Evolutionary conservation across 2,329 filamentous ascomycete genomes (phyloP).

Genomic region (Celoporthe dispersa): DNA sequence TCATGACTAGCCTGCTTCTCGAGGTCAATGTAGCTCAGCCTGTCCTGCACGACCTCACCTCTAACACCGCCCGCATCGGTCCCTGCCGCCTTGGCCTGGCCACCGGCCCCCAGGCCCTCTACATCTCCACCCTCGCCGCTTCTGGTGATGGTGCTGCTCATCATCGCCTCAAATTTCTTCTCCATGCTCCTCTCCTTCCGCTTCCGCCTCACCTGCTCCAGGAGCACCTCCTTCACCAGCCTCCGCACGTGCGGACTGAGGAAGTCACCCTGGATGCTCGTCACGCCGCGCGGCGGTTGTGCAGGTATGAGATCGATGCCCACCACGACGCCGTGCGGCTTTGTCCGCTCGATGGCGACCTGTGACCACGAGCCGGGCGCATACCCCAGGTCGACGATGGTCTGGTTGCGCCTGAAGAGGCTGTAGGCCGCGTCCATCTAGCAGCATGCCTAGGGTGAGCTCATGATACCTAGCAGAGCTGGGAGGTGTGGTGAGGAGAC

Average conservation of each 20-base stretch:
- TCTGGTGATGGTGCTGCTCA: slow-evolving; percentile 28
- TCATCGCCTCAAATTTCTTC: slow-evolving; percentile 5
- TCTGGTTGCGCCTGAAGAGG: slow-evolving; percentile 80
- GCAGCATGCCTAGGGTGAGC: background rate
- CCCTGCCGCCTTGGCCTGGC: slow-evolving; percentile 32
- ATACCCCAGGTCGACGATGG: slow-evolving; percentile 87
- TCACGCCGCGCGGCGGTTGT: slow-evolving; percentile 88
- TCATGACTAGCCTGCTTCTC: slow-evolving; percentile 50
- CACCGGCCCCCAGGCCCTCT: slow-evolving; percentile 29
- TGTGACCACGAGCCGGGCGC: slow-evolving; percentile 77
- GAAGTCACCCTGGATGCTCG: slow-evolving; percentile 94
- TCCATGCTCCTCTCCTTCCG: slow-evolving; percentile 31
- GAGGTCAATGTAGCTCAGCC: slow-evolving; percentile 68
- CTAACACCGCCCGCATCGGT: slow-evolving; percentile 29
- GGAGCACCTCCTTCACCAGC: slow-evolving; percentile 77
- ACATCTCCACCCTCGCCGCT: slow-evolving; percentile 4
- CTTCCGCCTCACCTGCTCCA: slow-evolving; percentile 58
- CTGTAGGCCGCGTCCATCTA: slow-evolving; percentile 83
- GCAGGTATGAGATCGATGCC: slow-evolving; percentile 95
- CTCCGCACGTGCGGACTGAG: slow-evolving; percentile 74
- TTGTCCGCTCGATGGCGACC: slow-evolving; percentile 79
- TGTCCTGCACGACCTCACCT: slow-evolving; percentile 41
- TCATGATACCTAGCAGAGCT: background rate
- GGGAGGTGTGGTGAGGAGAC: background rate
- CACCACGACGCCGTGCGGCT: slow-evolving; percentile 77